Conservation (phyloP, 2,329 filamentous ascomycete species). For the Fusarium sp. region DNA sequence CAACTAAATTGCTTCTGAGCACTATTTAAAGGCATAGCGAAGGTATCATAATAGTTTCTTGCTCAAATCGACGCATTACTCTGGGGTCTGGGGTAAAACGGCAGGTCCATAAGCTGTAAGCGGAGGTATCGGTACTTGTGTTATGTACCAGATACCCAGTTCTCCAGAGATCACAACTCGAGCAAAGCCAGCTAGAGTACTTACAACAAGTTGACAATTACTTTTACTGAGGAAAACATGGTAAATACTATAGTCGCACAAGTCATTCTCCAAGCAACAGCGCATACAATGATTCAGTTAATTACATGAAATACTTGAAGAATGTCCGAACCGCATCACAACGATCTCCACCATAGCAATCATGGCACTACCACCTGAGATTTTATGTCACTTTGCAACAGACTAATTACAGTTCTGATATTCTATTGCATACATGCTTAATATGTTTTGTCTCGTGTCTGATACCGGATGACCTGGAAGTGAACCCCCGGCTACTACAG, state of each 20-base stretch:
- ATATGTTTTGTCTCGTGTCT: not conserved
- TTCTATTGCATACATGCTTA: not conserved
- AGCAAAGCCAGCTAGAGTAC: not conserved
- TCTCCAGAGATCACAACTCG: not conserved
- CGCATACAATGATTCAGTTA: too few species aligned
- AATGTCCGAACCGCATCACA: too few species aligned
- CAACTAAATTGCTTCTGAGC: not conserved
- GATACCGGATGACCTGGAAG: not conserved
- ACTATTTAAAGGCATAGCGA: not conserved
- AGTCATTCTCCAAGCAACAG: too few species aligned
- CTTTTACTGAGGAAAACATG: not conserved
- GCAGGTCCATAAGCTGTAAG: not conserved
- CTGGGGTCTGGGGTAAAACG: conserved; percentile 5
- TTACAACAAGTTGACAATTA: not conserved
- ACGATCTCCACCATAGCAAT: too few species aligned
- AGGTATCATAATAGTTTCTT: conserved; percentile 29
- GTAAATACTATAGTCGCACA: too few species aligned
- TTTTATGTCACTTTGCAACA: too few species aligned
- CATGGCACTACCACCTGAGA: too few species aligned
- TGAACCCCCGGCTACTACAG: not conserved
- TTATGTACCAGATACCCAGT: conserved; percentile 13
- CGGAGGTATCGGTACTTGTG: conserved; percentile 34
- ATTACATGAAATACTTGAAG: too few species aligned
- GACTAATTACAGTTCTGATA: not conserved
- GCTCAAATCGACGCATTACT: conserved; percentile 38